These are phyloP conservation scores for Fallopia convolvulus DNA, from an alignment of 148 eudicot species.

Conservation along the genomic window DNA sequence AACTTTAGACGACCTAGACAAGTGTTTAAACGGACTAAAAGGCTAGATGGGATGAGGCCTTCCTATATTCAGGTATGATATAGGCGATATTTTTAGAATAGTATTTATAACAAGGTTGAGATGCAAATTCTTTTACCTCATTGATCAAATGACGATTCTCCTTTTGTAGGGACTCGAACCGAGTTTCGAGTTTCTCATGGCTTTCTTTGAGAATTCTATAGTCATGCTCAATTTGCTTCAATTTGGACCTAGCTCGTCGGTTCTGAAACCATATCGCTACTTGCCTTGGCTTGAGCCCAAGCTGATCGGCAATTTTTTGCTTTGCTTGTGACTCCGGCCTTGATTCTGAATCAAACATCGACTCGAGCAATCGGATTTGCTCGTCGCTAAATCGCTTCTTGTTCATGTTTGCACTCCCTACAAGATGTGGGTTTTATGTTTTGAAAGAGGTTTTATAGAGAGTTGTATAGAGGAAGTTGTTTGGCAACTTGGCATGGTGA, in stretches of 20 bases:
- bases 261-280: constrained; percentile 64
- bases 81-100: too few species aligned
- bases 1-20: too few species aligned
- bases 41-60: too few species aligned
- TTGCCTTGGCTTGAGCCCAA: constrained; percentile 56
- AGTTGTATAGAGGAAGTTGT: background rate
- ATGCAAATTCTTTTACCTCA: constrained; percentile 28
- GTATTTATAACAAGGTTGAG: too few species aligned
- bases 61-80: too few species aligned
- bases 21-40: too few species aligned
- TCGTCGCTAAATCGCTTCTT: constrained; percentile 35
- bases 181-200: constrained; percentile 33
- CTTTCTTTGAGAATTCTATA: constrained; percentile 26
- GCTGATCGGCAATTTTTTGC: constrained; percentile 37
- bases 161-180: constrained; percentile 27
- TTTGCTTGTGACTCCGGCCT: constrained; percentile 47
- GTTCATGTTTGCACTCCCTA: constrained; percentile 6
- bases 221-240: constrained; percentile 44
- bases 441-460: background rate
- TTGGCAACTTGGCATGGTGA: background rate
- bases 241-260: constrained; percentile 43
- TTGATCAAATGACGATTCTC: constrained; percentile 30
- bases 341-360: constrained; percentile 34
- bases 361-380: constrained; percentile 36
- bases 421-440: constrained; percentile 27